Conservation (phyloP, 2,329 filamentous ascomycete genomes). For the Penicillium sp. region DNA sequence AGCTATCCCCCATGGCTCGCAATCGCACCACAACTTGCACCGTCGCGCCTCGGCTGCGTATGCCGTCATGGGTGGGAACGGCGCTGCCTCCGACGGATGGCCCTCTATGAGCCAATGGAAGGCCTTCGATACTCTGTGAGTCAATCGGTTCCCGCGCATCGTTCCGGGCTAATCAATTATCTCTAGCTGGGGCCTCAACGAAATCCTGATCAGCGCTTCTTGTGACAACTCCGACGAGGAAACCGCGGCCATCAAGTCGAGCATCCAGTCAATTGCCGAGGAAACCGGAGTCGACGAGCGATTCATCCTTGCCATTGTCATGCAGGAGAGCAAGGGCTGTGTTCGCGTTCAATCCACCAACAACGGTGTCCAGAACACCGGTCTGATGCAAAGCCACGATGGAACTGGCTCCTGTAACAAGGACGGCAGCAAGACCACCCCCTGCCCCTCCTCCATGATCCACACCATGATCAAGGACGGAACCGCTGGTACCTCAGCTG, state of each 20-base stretch:
- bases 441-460: conserved; percentile 31
- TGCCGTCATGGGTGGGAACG: conserved; percentile 23
- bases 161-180: conserved; percentile 12
- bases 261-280: conserved; percentile 37
- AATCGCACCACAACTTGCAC: conserved; percentile 16
- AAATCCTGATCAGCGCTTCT: conserved; percentile 9
- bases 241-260: conserved; percentile 31
- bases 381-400: conserved; percentile 37
- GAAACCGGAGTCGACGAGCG: conserved; percentile 38
- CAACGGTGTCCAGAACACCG: conserved; percentile 47
- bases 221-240: conserved; percentile 32
- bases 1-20: conserved; percentile 16
- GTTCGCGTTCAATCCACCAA: conserved; percentile 45
- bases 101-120: conserved; percentile 24
- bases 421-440: conserved; percentile 22
- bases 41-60: conserved; percentile 18
- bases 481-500: conserved; percentile 34
- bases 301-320: conserved; percentile 48
- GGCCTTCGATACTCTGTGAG: conserved; percentile 25
- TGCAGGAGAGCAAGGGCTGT: conserved; percentile 51
- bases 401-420: conserved; percentile 39
- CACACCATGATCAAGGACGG: conserved; percentile 45
- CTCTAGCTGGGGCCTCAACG: conserved; percentile 17
- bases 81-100: conserved; percentile 26
- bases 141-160: conserved; percentile 19